Base-by-base conservation (phyloP, 2,329 filamentous ascomycete genomes). In the Amphichorda felina region DNA sequence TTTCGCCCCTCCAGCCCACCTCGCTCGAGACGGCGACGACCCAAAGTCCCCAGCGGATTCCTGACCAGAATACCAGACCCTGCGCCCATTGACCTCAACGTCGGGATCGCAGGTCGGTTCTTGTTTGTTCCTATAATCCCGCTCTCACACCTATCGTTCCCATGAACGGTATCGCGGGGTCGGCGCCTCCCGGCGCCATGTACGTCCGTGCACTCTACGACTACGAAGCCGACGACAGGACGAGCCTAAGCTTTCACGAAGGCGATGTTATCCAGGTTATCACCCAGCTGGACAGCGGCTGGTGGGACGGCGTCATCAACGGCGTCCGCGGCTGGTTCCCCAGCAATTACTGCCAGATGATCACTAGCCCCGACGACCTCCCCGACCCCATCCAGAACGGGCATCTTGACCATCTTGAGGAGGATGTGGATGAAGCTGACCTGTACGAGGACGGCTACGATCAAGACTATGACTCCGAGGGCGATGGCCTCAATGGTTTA, bases 271-370 rank as follows among this genome's bases (percentile, higher is more conserved):
- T 98, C 50, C 89, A 96, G 63, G 91, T 98, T 49, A 89, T 98
- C 50, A 98, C 91, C 36, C 89, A 95, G 62, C 71, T 96, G 38
- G 91, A 98, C 59, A 96, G 88, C 51, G 91, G 91, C 38, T 98
- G 91, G 91, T 98, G 91, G 91, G 91, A 98, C 63, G 91, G 91
- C 33, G 86, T 98, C 38, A 94, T 98, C 56, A 91, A 95, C 51
- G 86, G 88, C 40, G 83, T 94, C 47, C 80, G 91, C 54, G 91
- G 91, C 55, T 98, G 91, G 91, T 98, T 98, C 57, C 91, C 91
- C 26, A 96, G 89, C 68, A 98, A 98, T 59, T 98, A 98, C 63
- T 96, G 91, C 64, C 79, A 86, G 45, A 77, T 91, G 43, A 82
- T 96, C 48, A 74, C 77, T 40, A 79, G 77, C 47, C 72, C 81